Percentiles rank a stretch among this genome's conserved stretches.
These are phyloP conservation scores for Paraconiothyrium brasiliense DNA, from an alignment of 2,329 filamentous ascomycete genomes.

Conservation along the genomic window DNA sequence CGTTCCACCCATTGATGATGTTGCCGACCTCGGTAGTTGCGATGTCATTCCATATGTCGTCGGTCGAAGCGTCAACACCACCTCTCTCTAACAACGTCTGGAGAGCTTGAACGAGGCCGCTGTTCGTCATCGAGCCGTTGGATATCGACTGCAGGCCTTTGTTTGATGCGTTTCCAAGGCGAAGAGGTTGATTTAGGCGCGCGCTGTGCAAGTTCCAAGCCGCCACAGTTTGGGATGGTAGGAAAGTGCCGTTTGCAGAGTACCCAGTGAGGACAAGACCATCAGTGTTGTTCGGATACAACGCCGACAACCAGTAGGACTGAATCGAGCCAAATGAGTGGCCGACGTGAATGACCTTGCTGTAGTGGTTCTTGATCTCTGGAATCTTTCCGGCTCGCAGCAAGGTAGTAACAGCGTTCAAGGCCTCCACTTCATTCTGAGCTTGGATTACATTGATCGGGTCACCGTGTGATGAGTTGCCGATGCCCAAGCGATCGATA, in stretches of 20 bases:
- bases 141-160: neutral
- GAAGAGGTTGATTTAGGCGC: slow-evolving; percentile 51
- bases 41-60: slow-evolving; percentile 41
- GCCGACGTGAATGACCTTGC: slow-evolving; percentile 67
- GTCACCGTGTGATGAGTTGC: slow-evolving; percentile 66
- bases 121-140: neutral
- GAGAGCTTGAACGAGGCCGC: slow-evolving; percentile 27
- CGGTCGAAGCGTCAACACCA: slow-evolving; percentile 22
- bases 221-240: slow-evolving; percentile 51
- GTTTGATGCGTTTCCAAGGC: slow-evolving; percentile 47
- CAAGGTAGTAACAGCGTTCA: slow-evolving; percentile 62
- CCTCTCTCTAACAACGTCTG: slow-evolving; percentile 28
- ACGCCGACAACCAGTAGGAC: slow-evolving; percentile 64
- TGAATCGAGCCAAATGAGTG: slow-evolving; percentile 71
- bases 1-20: slow-evolving; percentile 43
- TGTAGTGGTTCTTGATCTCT: slow-evolving; percentile 49
- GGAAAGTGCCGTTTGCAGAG: slow-evolving; percentile 59
- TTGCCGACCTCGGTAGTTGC: slow-evolving; percentile 41
- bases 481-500: slow-evolving; percentile 71
- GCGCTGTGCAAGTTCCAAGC: slow-evolving; percentile 61
- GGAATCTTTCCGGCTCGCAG: slow-evolving; percentile 59
- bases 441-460: slow-evolving; percentile 69
- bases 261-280: slow-evolving; percentile 70
- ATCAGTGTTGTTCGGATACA: slow-evolving; percentile 64
- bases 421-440: slow-evolving; percentile 66